phyloP scores from a whole-genome alignment of 1,139 yeast genomes.

The Sugiyamaella castrensis region DNA sequence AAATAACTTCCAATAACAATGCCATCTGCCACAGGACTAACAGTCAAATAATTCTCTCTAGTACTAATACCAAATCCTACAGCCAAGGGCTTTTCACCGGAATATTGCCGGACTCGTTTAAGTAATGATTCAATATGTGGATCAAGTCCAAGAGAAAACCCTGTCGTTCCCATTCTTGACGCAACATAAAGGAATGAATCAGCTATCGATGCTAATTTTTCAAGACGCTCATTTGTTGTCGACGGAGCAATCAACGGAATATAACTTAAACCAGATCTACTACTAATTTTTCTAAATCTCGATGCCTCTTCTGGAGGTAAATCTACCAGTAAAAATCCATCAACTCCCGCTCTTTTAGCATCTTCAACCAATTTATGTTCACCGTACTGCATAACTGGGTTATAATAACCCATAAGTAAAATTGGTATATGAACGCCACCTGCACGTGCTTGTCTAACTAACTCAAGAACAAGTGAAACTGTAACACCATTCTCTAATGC shows the following conservation, averaged over 20 bases:
- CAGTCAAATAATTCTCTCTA: conserved; percentile 80
- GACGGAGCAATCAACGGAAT: conserved; percentile 96
- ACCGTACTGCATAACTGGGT: conserved; percentile 87
- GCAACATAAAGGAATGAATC: conserved; percentile 95
- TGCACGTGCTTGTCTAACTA: conserved; percentile 70
- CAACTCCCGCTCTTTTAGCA: conserved; percentile 84
- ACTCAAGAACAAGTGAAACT: conserved; percentile 61
- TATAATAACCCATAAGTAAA: conserved; percentile 94
- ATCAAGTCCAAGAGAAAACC: conserved; percentile 69
- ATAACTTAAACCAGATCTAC: conserved; percentile 68
- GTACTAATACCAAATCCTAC: conserved; percentile 98
- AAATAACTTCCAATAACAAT: conserved; percentile 93
- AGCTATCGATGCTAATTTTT: conserved; percentile 75
- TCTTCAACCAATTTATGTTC: conserved; percentile 78
- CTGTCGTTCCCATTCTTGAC: conserved; percentile 89
- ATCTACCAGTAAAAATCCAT: conserved; percentile 92
- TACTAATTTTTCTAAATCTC: conserved; percentile 71
- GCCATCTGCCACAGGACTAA: conserved; percentile 79
- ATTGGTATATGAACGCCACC: conserved; percentile 87
- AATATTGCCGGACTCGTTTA: conserved; percentile 66
- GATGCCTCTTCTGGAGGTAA: conserved; percentile 98
- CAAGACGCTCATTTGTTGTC: conserved; percentile 84
- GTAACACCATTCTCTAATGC: conserved; percentile 84
- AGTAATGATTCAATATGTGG: conserved; percentile 65
- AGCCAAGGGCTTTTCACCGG: conserved; percentile 79